Percentiles rank a stretch among this genome's conserved stretches.
These are phyloP conservation scores for Suillus lakei DNA, from an alignment of 768 basidiomycete genomes.

Conservation along the genomic window DNA sequence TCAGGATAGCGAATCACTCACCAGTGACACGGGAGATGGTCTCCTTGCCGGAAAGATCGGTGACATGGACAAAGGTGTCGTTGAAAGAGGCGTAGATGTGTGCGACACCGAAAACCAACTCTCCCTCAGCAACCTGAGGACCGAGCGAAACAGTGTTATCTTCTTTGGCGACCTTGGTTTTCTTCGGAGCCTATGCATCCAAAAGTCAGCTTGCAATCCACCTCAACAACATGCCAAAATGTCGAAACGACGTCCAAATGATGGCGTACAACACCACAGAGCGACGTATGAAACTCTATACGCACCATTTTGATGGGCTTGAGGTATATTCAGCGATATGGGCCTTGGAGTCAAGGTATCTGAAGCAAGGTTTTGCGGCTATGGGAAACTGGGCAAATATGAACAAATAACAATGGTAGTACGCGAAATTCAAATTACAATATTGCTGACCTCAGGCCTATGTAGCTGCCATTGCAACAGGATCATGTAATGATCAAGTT, in stretches of 20 bases:
- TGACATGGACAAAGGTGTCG: constrained; percentile 99
- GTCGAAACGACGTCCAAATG: constrained; percentile 8
- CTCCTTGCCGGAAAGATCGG: constrained; percentile 98
- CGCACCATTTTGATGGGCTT: constrained; percentile 44
- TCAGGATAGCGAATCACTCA: constrained; percentile 37
- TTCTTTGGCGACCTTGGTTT: constrained; percentile 77
- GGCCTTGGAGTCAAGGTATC: constrained; percentile 23
- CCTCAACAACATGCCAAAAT: constrained; percentile 16
- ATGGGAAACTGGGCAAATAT: neutral
- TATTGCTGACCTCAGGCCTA: neutral
- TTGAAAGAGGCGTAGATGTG: constrained; percentile 99
- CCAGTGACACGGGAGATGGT: constrained; percentile 99
- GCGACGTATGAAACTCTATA: constrained; percentile 11
- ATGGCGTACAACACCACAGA: neutral
- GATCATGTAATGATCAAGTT: neutral
- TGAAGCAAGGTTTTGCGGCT: constrained; percentile 11
- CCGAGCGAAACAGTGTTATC: constrained; percentile 90
- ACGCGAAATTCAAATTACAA: neutral
- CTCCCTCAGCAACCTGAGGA: constrained; percentile 94
- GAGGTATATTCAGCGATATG: constrained; percentile 28
- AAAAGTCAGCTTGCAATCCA: constrained; percentile 58
- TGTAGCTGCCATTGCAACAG: neutral
- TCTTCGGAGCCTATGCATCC: constrained; percentile 84
- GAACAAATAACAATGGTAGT: constrained; percentile 3
- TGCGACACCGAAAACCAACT: constrained; percentile 96